Conservation (phyloP, 345 rosid genomes). For the Eucalyptus cloeziana region DNA sequence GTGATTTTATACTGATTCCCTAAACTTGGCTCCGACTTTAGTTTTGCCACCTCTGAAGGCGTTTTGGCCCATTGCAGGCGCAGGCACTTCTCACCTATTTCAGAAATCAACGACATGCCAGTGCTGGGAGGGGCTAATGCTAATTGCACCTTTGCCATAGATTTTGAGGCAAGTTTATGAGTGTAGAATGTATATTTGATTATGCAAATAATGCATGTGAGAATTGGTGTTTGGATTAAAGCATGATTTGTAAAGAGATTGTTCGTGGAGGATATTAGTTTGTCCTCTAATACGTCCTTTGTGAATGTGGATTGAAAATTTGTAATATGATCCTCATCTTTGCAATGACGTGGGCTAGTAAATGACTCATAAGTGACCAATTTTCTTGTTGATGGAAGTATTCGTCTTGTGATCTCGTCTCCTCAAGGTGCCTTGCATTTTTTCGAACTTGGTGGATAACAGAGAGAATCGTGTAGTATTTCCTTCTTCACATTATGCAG, state of each 20-base stretch:
- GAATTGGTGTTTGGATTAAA: slow-evolving; percentile 1
- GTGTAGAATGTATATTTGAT: slow-evolving; percentile 26
- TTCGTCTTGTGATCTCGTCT: neutral
- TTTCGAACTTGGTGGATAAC: neutral
- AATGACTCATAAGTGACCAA: neutral
- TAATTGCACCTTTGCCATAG: neutral
- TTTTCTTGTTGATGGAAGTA: neutral
- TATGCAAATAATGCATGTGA: slow-evolving; percentile 21
- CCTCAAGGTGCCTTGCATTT: neutral
- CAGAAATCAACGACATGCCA: slow-evolving; percentile 71
- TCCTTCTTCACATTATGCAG: neutral
- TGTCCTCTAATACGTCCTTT: neutral
- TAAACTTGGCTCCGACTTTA: neutral
- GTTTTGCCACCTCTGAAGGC: neutral
- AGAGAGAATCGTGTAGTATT: neutral
- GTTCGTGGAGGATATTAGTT: neutral
- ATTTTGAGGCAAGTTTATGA: slow-evolving; percentile 6
- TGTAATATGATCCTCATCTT: neutral
- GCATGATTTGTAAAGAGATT: slow-evolving; percentile 13
- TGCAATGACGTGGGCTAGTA: neutral
- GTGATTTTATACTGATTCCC: neutral
- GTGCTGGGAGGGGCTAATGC: slow-evolving; percentile 49
- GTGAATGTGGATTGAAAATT: neutral
- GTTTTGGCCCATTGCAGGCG: slow-evolving; percentile 41
- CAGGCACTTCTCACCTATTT: slow-evolving; percentile 70